Evolutionary conservation across 2,329 filamentous ascomycete genomes (phyloP).

Genomic region (Fulvia fulva): DNA sequence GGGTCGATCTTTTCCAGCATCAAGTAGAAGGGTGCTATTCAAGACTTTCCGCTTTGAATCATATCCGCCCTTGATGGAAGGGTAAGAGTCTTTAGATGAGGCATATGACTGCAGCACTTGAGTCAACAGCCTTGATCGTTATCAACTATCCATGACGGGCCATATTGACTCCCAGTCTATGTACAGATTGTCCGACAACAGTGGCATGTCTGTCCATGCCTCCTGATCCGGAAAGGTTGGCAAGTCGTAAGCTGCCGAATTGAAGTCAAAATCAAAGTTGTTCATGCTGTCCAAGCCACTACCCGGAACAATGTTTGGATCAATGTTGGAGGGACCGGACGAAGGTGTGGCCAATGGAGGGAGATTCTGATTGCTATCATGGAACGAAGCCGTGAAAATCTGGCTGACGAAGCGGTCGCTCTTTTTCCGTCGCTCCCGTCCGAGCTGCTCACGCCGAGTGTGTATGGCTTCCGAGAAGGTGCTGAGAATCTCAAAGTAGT

Average conservation of each 20-base stretch:
- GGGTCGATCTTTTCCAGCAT: too few species aligned
- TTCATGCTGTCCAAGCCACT: background rate
- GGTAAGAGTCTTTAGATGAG: too few species aligned
- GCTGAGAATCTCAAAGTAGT: slow-evolving; percentile 55
- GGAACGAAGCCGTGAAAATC: slow-evolving; percentile 21
- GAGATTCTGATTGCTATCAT: slow-evolving; percentile 1
- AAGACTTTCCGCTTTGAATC: too few species aligned
- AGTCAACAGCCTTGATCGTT: background rate
- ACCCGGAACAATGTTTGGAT: background rate
- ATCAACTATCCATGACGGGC: slow-evolving; percentile 6
- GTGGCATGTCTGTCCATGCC: slow-evolving; percentile 9
- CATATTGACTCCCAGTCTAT: slow-evolving; percentile 11
- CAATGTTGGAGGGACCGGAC: slow-evolving; percentile 1
- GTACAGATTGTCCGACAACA: slow-evolving; percentile 15
- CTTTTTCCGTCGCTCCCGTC: slow-evolving; percentile 18
- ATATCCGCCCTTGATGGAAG: too few species aligned
- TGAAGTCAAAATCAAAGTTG: slow-evolving; percentile 3
- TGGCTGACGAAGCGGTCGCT: slow-evolving; percentile 20
- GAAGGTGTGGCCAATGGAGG: background rate
- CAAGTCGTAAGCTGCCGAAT: slow-evolving; percentile 4
- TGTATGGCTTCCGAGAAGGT: slow-evolving; percentile 23
- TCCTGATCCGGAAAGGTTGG: background rate
- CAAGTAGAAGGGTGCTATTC: too few species aligned
- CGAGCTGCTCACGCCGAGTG: slow-evolving; percentile 15
- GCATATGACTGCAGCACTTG: background rate